Percentiles rank a stretch among this genome's conserved stretches.
Conservation (phyloP, 2,329 filamentous ascomycete species). For the Exophiala spinifera region DNA sequence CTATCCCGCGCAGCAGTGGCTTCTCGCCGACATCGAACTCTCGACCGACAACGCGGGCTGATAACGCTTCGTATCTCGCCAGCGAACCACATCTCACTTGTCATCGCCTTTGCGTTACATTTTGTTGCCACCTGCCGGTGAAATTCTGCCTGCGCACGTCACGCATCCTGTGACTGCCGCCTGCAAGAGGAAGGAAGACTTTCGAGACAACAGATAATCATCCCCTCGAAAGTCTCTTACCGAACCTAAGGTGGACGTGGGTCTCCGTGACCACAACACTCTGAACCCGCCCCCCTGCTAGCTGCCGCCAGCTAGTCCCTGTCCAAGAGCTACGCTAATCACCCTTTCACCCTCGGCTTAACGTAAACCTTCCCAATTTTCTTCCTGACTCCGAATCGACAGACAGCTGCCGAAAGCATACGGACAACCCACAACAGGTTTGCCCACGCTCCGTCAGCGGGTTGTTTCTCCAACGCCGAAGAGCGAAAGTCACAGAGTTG, state of each 20-base stretch:
- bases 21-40: neutral
- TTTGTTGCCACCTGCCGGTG: neutral
- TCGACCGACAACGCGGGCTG: neutral
- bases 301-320: conserved; percentile 20
- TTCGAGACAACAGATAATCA: conserved; percentile 2
- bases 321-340: conserved; percentile 17
- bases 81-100: conserved; percentile 1
- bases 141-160: neutral
- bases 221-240: conserved; percentile 5
- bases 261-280: conserved; percentile 9
- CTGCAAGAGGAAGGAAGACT: conserved; percentile 5
- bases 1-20: conserved; percentile 1
- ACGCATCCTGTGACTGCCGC: conserved; percentile 5
- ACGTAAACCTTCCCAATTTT: conserved; percentile 15
- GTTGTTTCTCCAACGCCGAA: conserved; percentile 2
- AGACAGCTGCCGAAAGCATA: conserved; percentile 19
- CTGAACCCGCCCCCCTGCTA: conserved; percentile 13
- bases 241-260: conserved; percentile 9
- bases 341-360: conserved; percentile 14
- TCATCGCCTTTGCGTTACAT: neutral
- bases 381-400: conserved; percentile 15
- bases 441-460: conserved; percentile 11
- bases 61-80: neutral
- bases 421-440: conserved; percentile 21
- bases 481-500: conserved; percentile 6